These are phyloP conservation scores for Penicillium canescens DNA, from an alignment of 495 filamentous ascomycete species.

Conservation along the genomic window DNA sequence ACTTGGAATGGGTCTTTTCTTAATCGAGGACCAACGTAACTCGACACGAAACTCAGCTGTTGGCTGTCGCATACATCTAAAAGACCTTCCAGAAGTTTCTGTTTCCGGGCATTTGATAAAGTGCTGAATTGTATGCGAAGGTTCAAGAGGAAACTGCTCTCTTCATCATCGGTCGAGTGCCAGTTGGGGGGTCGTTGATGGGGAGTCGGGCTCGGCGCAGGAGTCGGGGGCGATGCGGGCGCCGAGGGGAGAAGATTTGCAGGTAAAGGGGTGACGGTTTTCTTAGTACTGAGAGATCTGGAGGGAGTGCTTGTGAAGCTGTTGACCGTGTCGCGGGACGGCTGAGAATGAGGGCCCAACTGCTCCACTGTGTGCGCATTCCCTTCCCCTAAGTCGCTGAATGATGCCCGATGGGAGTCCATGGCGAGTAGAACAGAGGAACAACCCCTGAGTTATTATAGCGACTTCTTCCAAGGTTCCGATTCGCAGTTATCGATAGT, in stretches of 20 bases:
- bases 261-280: slow-evolving; percentile 51
- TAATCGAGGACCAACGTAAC: slow-evolving; percentile 85
- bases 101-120: slow-evolving; percentile 54
- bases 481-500: not conserved
- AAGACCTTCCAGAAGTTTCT: slow-evolving; percentile 74
- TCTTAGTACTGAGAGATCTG: slow-evolving; percentile 53
- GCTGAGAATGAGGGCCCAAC: slow-evolving; percentile 31
- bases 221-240: slow-evolving; percentile 68
- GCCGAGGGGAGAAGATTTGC: slow-evolving; percentile 64
- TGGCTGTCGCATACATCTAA: slow-evolving; percentile 91
- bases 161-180: slow-evolving; percentile 57
- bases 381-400: slow-evolving; percentile 28
- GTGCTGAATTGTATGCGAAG: slow-evolving; percentile 56
- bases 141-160: slow-evolving; percentile 55
- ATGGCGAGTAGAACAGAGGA: slow-evolving; percentile 18
- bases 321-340: slow-evolving; percentile 34
- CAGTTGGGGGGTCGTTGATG: slow-evolving; percentile 60
- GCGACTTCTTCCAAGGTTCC: not conserved
- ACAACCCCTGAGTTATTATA: not conserved
- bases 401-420: slow-evolving; percentile 32
- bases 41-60: slow-evolving; percentile 90
- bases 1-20: slow-evolving; percentile 94
- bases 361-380: slow-evolving; percentile 34
- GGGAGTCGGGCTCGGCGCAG: slow-evolving; percentile 67
- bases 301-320: slow-evolving; percentile 42